Evolutionary conservation across 768 basidiomycete species (phyloP), one percentile per base, ranked within the genome.

Genomic region (Daedaleopsis sinensis): DNA sequence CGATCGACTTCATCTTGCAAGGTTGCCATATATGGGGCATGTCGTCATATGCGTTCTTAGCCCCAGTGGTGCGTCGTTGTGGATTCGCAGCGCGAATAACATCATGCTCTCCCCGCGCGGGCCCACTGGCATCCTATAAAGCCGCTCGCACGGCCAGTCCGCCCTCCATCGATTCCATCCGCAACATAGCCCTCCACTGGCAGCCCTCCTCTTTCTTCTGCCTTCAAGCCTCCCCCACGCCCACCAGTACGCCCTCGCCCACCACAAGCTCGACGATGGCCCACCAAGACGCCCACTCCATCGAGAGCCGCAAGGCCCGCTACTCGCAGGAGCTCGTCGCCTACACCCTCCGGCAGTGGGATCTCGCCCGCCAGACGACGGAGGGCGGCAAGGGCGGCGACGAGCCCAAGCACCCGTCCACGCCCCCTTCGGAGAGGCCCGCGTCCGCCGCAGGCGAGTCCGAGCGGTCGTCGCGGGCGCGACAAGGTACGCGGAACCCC

Each of bases 291-390:
- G 57, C 60, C 18, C 65, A 65, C 23, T 67, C 70, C 24, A 23
- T 72, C 58, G 73, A 74, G 48, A 54, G 62, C 12, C 66, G 68
- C 39, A 76, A 77, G 63, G 67, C 71, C 21, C 74, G 70, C 39
- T 78, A 78, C 58, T 67, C 77, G 21, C 68, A 68, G 46, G 76
- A 78, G 63, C 68, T 78, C 24, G 76, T 76, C 5, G 74, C 71
- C 5, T 75, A 78, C 57, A 78, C 77, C n/a, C 69, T 77, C 55
- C 68, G 68, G 43, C 77, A 78, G 65, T 78, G 76, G 77, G 69
- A 71, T 55, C 24, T 65, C 13, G 71, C 70, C 43, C 70, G 71
- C 32, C 71, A 71, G 55, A 51, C 66, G 2, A 57, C 67, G 54
- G 71, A 74, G 51, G 49, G 32, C 13, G 57, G 46, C 16, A 27